Evolutionary conservation across 2,329 filamentous ascomycete species (phyloP).

Genomic region (Pseudogymnoascus sp.): DNA sequence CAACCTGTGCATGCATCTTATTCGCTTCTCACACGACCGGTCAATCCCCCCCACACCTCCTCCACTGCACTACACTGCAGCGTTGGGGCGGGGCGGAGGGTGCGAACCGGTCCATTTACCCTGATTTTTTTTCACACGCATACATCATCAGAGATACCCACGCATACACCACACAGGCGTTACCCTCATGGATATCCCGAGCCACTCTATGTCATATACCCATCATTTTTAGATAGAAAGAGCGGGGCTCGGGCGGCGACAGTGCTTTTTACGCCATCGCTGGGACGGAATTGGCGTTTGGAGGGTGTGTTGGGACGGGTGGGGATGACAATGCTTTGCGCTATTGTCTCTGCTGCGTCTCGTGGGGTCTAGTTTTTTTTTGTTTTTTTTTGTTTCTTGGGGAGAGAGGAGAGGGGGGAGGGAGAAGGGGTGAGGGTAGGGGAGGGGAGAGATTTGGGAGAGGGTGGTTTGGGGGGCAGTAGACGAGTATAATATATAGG

Average conservation of each 20-base stretch:
- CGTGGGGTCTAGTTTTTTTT: not conserved
- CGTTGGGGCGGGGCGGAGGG: not conserved
- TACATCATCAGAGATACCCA: conserved; percentile 41
- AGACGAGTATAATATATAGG: not conserved
- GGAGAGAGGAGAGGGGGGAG: not conserved
- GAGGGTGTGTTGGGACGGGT: conserved; percentile 25
- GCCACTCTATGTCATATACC: conserved; percentile 13
- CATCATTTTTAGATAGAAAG: conserved; percentile 10
- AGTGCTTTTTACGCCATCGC: conserved; percentile 43
- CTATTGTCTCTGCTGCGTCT: conserved; percentile 35
- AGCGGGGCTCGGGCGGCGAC: conserved; percentile 32
- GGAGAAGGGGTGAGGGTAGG: not conserved
- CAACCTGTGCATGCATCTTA: not conserved
- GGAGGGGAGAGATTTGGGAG: not conserved
- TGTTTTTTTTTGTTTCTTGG: not conserved
- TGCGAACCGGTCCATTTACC: not conserved
- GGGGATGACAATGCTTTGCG: conserved; percentile 47
- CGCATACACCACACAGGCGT: conserved; percentile 33
- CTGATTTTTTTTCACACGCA: not conserved
- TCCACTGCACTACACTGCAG: not conserved
- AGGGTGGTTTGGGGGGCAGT: not conserved
- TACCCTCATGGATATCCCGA: conserved; percentile 46
- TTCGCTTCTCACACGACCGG: not conserved
- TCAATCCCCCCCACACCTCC: not conserved
- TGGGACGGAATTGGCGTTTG: conserved; percentile 41